These are phyloP conservation scores for Naganishia kalamii DNA, from an alignment of 768 basidiomycete genomes.

Conservation along the genomic window DNA sequence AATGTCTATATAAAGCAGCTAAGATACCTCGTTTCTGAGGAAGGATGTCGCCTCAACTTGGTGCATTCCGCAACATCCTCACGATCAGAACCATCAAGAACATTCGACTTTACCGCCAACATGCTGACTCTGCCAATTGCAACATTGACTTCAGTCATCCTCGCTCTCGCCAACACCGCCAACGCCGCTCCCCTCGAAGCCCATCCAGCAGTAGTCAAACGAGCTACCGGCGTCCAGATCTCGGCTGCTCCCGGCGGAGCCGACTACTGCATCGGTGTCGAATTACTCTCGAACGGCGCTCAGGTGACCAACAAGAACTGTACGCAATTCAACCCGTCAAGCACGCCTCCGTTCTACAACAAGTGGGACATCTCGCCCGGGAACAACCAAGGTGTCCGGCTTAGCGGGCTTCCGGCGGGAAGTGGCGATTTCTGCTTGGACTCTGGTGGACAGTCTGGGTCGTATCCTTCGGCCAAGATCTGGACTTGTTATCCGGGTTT, in stretches of 20 bases:
- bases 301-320: slow-evolving; percentile 4
- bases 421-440: slow-evolving; percentile 3
- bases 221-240: background rate
- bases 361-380: slow-evolving; percentile 7
- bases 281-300: background rate
- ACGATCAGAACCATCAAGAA: background rate
- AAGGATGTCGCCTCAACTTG: no score
- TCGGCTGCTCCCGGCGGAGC: background rate
- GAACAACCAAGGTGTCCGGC: background rate
- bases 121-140: background rate
- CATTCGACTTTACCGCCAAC: background rate
- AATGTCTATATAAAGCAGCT: no score
- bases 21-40: no score
- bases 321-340: background rate
- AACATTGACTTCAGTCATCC: background rate
- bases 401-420: background rate
- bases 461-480: background rate
- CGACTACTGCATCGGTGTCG: slow-evolving; percentile 7
- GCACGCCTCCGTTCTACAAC: background rate
- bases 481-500: slow-evolving; percentile 7
- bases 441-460: background rate
- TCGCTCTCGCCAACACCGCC: background rate
- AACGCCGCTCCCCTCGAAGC: background rate
- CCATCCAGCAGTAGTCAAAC: background rate
- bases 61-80: no score